Percentiles rank a stretch among this genome's conserved stretches.
Evolutionary conservation across 768 basidiomycete genomes (phyloP).

Genomic region (Coprinopsis strossmayeri): DNA sequence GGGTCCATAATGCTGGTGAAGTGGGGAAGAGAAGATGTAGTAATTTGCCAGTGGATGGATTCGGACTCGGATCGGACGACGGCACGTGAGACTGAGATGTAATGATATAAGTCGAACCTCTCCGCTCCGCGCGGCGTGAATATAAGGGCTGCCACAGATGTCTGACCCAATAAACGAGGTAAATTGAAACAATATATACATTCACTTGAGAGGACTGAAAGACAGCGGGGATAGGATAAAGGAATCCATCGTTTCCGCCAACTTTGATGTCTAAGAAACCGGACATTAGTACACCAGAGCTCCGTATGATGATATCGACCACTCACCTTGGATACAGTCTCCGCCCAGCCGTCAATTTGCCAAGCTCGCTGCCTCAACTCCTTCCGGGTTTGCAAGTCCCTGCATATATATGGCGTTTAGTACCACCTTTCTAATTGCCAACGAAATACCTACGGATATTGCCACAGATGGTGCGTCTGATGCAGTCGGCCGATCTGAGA

Average conservation of each 20-base stretch:
- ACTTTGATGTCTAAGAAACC: slow-evolving; percentile 91
- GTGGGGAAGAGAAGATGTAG: background rate
- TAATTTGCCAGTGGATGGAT: background rate
- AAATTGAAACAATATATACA: background rate
- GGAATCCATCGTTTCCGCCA: slow-evolving; percentile 82
- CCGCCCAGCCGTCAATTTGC: slow-evolving; percentile 93
- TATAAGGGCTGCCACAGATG: too few relatives aligned
- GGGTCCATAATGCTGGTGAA: slow-evolving; percentile 35
- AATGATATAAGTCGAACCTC: too few relatives aligned
- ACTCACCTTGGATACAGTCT: slow-evolving; percentile 82
- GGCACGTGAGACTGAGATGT: too few relatives aligned
- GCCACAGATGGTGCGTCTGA: slow-evolving; percentile 96
- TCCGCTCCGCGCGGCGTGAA: too few relatives aligned
- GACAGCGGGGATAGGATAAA: slow-evolving; percentile 74
- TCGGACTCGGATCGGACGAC: too few relatives aligned
- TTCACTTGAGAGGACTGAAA: slow-evolving; percentile 80
- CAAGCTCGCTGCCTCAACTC: slow-evolving; percentile 85
- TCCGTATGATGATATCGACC: too few relatives aligned
- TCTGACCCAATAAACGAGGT: background rate
- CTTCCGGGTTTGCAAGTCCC: slow-evolving; percentile 75
- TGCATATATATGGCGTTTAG: slow-evolving; percentile 23
- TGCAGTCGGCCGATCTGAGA: slow-evolving; percentile 80
- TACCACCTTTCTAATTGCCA: slow-evolving; percentile 6
- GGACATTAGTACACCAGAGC: too few relatives aligned
- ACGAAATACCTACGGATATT: slow-evolving; percentile 67